phyloP scores from a whole-genome alignment of 73 alveolate genomes.

The Paraurostyla sp. region DNA sequence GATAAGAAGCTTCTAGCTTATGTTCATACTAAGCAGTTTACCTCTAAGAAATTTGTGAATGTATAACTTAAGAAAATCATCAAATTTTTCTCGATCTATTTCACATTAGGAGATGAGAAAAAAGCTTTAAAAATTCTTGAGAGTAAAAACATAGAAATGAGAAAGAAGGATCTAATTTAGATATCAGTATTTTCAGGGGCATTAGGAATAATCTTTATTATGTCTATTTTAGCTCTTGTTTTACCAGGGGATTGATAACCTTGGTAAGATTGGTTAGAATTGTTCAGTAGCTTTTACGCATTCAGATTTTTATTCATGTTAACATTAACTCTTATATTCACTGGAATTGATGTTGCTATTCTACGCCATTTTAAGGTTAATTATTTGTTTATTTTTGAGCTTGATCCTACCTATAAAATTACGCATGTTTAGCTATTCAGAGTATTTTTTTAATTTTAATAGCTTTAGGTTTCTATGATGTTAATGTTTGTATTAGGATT shows the following conservation, averaged over 20 bases:
- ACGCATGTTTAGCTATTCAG: constrained; percentile 19
- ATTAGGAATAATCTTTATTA: background rate
- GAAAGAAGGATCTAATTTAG: background rate
- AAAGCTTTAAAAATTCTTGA: background rate
- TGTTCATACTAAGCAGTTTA: background rate
- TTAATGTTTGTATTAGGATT: background rate
- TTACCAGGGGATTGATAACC: background rate
- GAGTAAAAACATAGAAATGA: background rate
- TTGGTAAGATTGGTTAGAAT: background rate
- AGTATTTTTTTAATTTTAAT: background rate
- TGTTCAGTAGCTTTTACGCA: background rate
- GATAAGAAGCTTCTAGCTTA: background rate
- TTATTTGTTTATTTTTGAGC: constrained; percentile 61
- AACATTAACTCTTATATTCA: background rate
- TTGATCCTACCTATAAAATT: constrained; percentile 56
- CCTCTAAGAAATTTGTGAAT: background rate
- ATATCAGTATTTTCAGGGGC: constrained; percentile 24
- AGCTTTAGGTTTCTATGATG: background rate
- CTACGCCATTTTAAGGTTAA: constrained; percentile 46
- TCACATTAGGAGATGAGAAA: background rate
- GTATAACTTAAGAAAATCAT: background rate
- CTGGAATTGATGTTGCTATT: constrained; percentile 39
- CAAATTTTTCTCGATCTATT: background rate
- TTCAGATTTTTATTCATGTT: constrained; percentile 44
- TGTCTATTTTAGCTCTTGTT: background rate